Base-by-base conservation (phyloP, 805 yeast genomes). In the Metschnikowia reukaufii region DNA sequence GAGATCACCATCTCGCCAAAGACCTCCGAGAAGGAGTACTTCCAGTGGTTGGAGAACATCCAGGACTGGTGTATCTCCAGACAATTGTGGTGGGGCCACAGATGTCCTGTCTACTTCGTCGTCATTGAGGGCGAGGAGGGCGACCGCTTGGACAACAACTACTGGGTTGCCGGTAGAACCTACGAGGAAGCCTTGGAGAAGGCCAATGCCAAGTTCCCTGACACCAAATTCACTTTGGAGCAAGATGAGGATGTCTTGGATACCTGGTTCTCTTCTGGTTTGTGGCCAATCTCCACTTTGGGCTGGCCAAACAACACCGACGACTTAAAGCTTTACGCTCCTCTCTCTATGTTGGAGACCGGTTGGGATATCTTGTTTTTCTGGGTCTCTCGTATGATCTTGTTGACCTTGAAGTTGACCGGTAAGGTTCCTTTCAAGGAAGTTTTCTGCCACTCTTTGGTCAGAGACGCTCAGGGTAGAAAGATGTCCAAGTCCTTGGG, bases 1-100 rank as follows among this genome's bases (percentile, higher is more conserved):
- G 81, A 82, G 44, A 79, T 92, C 60, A 80, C 81, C 45, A 88
- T 94, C 61, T 73, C 83, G 45, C 99, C 99, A 58, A 85, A 86
- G 70, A 74, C 91, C 17, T 90, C 97, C 12, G 96, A 90, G 73
- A 81, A 86, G 52, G 99, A 94, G 72, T 94, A 85, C 70, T 86
- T 85, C 83, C 88, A 83, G 66, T 94, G 99, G 99, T 75, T 92
- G 69, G 94, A 84, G 64, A 88, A 89, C 70, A 86, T 91, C 57
- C 97, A 94, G 74, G 99, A 94, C 73, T 94, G 99, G 99, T 94
- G 99, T 83, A 89, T 94, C 54, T 94, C 98, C 17, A 87, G 99
- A 72, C 86, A 81, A 65, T 75, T 81, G 62, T 81, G 86, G 86
- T 88, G 96, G 96, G 99, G 99, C 57, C 99, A 94, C 74, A 83